Evolutionary conservation across 2,329 filamentous ascomycete species (phyloP).

Genomic region (Alternaria metachromatica): DNA sequence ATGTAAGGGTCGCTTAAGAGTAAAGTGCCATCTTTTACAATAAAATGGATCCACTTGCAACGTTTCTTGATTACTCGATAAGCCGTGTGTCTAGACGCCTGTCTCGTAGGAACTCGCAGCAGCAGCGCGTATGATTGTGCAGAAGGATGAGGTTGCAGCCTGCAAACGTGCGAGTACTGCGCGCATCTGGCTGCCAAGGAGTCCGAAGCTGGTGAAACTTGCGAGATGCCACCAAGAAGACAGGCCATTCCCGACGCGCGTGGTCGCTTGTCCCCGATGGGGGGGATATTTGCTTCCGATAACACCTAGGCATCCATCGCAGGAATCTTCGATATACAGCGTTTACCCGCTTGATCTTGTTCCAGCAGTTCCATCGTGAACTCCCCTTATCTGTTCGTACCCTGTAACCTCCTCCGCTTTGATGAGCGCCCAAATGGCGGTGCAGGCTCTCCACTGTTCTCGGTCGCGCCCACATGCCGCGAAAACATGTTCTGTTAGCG

Average conservation of each 20-base stretch:
- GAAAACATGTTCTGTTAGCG: background rate
- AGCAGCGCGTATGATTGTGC: background rate
- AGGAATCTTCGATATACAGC: background rate
- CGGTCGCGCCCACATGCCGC: background rate
- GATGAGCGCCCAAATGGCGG: background rate
- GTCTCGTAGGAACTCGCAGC: background rate
- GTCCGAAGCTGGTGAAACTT: background rate
- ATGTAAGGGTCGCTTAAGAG: background rate
- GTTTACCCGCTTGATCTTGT: background rate
- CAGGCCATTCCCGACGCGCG: background rate
- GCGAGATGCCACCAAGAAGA: background rate
- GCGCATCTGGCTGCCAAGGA: slow-evolving; percentile 4
- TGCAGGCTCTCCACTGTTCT: background rate
- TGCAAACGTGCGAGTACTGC: background rate
- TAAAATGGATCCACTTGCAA: background rate
- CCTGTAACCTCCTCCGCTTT: background rate
- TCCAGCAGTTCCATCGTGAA: background rate
- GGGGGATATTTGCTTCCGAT: background rate
- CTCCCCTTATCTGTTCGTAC: background rate
- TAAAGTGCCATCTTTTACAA: background rate
- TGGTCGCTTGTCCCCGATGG: background rate
- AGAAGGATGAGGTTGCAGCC: background rate
- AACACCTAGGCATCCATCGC: background rate
- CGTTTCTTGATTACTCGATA: background rate
- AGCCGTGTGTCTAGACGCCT: background rate